phyloP scores from a whole-genome alignment of 495 filamentous ascomycete species.

The Penicillium bialowiezense region DNA sequence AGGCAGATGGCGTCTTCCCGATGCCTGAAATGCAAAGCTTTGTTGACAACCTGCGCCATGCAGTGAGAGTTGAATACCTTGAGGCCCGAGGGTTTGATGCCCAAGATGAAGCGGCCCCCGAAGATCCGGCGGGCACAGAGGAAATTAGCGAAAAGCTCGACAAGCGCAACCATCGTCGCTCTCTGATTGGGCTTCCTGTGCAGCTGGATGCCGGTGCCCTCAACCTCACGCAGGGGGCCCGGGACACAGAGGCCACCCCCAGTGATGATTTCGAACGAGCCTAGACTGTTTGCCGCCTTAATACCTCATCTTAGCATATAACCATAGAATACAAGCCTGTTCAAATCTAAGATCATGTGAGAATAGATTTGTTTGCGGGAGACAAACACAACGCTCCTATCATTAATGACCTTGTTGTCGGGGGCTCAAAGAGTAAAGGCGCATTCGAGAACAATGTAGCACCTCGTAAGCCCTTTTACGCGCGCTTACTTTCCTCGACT shows the following conservation, averaged over 20 bases:
- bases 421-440: no score
- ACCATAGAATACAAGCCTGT: conserved; percentile 16
- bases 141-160: conserved; percentile 60
- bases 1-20: conserved; percentile 52
- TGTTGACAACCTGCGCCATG: conserved; percentile 57
- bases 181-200: conserved; percentile 34
- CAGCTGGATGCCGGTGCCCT: conserved; percentile 37
- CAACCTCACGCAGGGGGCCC: conserved; percentile 23
- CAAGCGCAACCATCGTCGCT: conserved; percentile 40
- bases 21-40: conserved; percentile 59
- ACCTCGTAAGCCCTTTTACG: no score
- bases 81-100: conserved; percentile 35
- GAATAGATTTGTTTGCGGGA: not conserved
- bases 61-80: conserved; percentile 52
- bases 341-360: not conserved
- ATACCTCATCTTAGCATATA: conserved; percentile 26
- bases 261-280: conserved; percentile 55
- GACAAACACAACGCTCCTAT: no score
- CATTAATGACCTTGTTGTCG: no score
- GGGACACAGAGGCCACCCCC: conserved; percentile 27
- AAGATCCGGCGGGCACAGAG: conserved; percentile 43
- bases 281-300: conserved; percentile 20
- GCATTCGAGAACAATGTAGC: no score
- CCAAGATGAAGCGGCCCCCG: conserved; percentile 29
- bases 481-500: no score